A percentile compares a stretch with the other conserved stretches of the same genome.
These are phyloP conservation scores for Aspergillus glaucus DNA, from an alignment of 2,329 filamentous ascomycete genomes.

Conservation along the genomic window DNA sequence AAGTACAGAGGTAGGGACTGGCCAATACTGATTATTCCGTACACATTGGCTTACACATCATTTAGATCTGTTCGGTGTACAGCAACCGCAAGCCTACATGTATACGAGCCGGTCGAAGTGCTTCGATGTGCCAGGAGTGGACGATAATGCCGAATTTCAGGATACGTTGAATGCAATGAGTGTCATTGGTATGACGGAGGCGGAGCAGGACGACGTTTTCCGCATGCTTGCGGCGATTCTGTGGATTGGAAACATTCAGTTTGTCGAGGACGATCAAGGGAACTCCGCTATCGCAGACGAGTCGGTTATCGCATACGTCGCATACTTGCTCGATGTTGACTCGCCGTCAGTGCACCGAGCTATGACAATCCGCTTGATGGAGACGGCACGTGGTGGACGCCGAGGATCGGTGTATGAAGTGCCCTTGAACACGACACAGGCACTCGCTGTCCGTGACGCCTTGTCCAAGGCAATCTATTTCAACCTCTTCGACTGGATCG, in stretches of 20 bases:
- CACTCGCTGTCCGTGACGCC: conserved; percentile 79
- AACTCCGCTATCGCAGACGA: conserved; percentile 83
- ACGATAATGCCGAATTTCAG: conserved; percentile 80
- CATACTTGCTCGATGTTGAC: conserved; percentile 86
- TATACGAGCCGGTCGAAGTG: conserved; percentile 96
- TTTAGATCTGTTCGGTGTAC: conserved; percentile 73
- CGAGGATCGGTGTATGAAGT: conserved; percentile 64
- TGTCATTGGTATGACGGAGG: conserved; percentile 79
- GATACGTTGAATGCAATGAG: conserved; percentile 94
- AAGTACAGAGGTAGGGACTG: conserved; percentile 59
- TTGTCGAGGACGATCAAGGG: conserved; percentile 79
- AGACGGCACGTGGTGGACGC: conserved; percentile 60
- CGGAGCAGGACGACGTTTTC: conserved; percentile 94
- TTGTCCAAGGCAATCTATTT: conserved; percentile 93
- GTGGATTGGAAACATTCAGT: conserved; percentile 92
- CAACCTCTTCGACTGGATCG: conserved; percentile 98
- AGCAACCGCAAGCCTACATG: conserved; percentile 83
- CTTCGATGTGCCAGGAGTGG: conserved; percentile 87
- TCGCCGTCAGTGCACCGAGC: conserved; percentile 73
- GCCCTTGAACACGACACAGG: conserved; percentile 82
- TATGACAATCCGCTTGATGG: conserved; percentile 81
- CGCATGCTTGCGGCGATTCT: conserved; percentile 85
- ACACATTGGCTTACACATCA: conserved; percentile 1
- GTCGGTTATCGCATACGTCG: conserved; percentile 89
- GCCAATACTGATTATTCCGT: conserved; percentile 2